phyloP scores from a whole-genome alignment of 306 rosid genomes.

The Dalbergia cochinchinensis region DNA sequence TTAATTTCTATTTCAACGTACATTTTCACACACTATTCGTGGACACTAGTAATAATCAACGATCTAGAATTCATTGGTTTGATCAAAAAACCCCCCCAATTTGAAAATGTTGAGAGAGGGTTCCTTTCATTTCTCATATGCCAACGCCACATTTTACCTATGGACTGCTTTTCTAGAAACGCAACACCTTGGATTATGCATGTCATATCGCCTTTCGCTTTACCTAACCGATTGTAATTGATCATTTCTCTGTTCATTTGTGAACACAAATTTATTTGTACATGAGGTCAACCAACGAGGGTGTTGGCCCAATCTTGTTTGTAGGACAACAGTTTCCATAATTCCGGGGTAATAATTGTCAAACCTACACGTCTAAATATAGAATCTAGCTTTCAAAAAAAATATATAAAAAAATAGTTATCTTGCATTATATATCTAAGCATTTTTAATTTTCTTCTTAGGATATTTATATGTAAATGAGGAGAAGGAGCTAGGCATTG shows the following conservation, averaged over 20 bases:
- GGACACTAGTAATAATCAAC: background rate
- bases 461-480: background rate
- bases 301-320: conserved; percentile 53
- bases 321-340: conserved; percentile 49
- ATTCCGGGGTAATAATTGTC: conserved; percentile 57
- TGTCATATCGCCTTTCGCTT: conserved; percentile 34
- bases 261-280: conserved; percentile 40
- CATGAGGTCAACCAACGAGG: conserved; percentile 43
- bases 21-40: background rate
- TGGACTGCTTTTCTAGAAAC: conserved; percentile 34
- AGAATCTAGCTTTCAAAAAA: conserved; percentile 27
- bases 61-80: background rate
- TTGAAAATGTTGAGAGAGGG: background rate
- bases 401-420: background rate
- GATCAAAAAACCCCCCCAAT: background rate
- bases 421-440: background rate
- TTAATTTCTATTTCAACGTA: background rate
- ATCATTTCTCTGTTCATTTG: conserved; percentile 32
- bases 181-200: conserved; percentile 28
- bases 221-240: conserved; percentile 45
- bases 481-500: conserved; percentile 15
- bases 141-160: background rate
- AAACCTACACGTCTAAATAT: conserved; percentile 38
- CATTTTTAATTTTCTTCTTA: background rate
- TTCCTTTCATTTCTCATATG: conserved; percentile 28